phyloP scores from a whole-genome alignment of 2,329 filamentous ascomycete species.

The Lasiodiplodia hormozganensis region DNA sequence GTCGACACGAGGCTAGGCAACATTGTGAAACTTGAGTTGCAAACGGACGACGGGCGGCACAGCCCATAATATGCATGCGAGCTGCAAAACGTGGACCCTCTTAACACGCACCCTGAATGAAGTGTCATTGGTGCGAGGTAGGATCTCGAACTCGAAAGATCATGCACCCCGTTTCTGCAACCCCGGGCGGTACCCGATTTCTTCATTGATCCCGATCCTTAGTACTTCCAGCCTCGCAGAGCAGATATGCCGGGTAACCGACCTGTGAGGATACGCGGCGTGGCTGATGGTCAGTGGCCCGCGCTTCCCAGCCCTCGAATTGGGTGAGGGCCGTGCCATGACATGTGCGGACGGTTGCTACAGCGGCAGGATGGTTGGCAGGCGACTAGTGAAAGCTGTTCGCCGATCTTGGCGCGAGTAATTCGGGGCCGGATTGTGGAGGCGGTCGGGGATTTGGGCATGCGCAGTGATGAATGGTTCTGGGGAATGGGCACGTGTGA shows the following conservation, averaged over 20 bases:
- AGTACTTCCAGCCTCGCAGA: slow-evolving; percentile 3
- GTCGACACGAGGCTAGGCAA: background rate
- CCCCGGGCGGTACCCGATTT: slow-evolving; percentile 9
- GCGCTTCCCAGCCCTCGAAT: slow-evolving; percentile 16
- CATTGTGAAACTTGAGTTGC: slow-evolving; percentile 19
- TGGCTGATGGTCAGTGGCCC: slow-evolving; percentile 22
- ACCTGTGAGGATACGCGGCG: slow-evolving; percentile 16
- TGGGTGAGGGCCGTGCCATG: slow-evolving; percentile 9
- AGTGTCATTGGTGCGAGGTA: slow-evolving; percentile 1
- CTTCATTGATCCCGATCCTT: slow-evolving; percentile 13
- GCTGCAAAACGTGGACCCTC: slow-evolving; percentile 1
- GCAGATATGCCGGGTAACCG: background rate
- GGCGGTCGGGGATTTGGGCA: slow-evolving; percentile 5
- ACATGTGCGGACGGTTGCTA: slow-evolving; percentile 9
- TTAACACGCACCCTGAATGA: background rate
- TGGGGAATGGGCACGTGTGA: slow-evolving; percentile 25
- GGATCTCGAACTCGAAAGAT: background rate
- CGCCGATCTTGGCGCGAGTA: slow-evolving; percentile 20
- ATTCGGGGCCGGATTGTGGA: slow-evolving; percentile 15
- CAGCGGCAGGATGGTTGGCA: slow-evolving; percentile 7
- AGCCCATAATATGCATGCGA: slow-evolving; percentile 11
- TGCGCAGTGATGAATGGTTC: slow-evolving; percentile 7
- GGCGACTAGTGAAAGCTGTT: slow-evolving; percentile 8
- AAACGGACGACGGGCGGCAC: background rate
- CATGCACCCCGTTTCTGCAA: background rate